Evolutionary conservation across 2,329 filamentous ascomycete genomes (phyloP).

Genomic region (Phaeosphaeria sp.): DNA sequence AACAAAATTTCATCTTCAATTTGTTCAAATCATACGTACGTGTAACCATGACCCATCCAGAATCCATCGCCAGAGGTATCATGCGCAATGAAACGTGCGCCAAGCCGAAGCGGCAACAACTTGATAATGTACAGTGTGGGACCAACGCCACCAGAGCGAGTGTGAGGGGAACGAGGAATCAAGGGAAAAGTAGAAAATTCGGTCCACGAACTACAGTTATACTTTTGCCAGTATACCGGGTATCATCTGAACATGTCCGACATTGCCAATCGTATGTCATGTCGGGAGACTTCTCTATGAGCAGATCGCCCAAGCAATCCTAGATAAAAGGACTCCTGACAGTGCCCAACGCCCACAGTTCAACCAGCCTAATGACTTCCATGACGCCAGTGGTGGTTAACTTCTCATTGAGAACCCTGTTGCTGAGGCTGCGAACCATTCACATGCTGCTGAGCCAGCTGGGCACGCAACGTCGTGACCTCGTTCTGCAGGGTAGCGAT

Average conservation of each 20-base stretch:
- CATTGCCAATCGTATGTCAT: not conserved
- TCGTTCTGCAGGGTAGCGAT: constrained; percentile 55
- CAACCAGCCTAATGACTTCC: not conserved
- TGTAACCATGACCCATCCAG: constrained; percentile 8
- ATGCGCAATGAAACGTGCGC: constrained; percentile 13
- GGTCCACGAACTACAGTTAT: constrained; percentile 3
- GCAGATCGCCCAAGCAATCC: not conserved
- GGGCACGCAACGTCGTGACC: constrained; percentile 47
- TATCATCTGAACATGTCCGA: constrained; percentile 5
- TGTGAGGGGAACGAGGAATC: not conserved
- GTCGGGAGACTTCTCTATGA: constrained; percentile 2
- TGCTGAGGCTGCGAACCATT: constrained; percentile 29
- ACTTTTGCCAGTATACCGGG: constrained; percentile 6
- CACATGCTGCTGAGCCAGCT: constrained; percentile 46
- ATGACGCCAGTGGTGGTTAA: not conserved
- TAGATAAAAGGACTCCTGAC: constrained; percentile 2
- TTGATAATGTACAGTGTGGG: constrained; percentile 5
- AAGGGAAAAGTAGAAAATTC: not conserved
- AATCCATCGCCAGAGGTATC: constrained; percentile 13
- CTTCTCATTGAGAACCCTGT: constrained; percentile 14
- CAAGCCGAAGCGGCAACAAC: constrained; percentile 15
- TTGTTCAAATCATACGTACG: constrained; percentile 7
- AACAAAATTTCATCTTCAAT: not conserved
- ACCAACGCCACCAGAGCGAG: constrained; percentile 1
- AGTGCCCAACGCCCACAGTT: constrained; percentile 1